These are phyloP conservation scores for Fraxinus nigra DNA, from an alignment of 305 asterid species.

Conservation along the genomic window DNA sequence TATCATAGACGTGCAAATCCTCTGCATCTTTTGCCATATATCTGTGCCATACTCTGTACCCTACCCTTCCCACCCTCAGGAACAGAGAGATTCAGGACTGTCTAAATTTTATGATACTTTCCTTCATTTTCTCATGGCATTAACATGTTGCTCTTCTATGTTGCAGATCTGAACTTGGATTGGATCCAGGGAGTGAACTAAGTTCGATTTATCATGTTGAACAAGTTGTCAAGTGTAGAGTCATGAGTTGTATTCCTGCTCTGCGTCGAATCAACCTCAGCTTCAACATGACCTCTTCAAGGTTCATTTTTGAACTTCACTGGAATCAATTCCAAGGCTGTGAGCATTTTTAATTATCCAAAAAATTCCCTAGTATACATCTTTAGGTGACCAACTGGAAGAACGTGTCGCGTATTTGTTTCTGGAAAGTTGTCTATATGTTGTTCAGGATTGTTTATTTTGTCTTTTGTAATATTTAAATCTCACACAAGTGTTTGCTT, in stretches of 20 bases:
- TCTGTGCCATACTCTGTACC: not conserved
- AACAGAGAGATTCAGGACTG: not conserved
- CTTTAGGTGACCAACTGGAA: not conserved
- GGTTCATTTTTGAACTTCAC: conserved; percentile 44
- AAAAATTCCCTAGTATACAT: not conserved
- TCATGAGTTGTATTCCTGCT: conserved; percentile 62
- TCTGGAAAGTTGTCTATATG: not conserved
- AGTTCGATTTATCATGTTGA: conserved; percentile 83
- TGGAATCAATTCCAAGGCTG: conserved; percentile 1
- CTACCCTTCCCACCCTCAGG: not conserved
- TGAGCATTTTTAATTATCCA: not conserved
- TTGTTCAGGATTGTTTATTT: not conserved
- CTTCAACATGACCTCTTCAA: conserved; percentile 66
- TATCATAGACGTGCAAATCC: not conserved
- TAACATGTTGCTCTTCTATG: conserved; percentile 20
- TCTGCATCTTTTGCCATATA: not conserved
- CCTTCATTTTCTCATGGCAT: conserved; percentile 5
- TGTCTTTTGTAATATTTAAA: not conserved
- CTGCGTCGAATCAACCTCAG: conserved; percentile 76
- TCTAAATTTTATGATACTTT: not conserved
- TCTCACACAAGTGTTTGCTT: not conserved
- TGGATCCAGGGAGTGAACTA: conserved; percentile 73
- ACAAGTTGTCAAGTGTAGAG: conserved; percentile 95
- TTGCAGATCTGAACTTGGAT: conserved; percentile 91
- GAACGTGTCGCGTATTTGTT: not conserved